These are phyloP conservation scores for Cyclotella cryptica DNA, from an alignment of 108 stramenopile species.

Conservation along the genomic window DNA sequence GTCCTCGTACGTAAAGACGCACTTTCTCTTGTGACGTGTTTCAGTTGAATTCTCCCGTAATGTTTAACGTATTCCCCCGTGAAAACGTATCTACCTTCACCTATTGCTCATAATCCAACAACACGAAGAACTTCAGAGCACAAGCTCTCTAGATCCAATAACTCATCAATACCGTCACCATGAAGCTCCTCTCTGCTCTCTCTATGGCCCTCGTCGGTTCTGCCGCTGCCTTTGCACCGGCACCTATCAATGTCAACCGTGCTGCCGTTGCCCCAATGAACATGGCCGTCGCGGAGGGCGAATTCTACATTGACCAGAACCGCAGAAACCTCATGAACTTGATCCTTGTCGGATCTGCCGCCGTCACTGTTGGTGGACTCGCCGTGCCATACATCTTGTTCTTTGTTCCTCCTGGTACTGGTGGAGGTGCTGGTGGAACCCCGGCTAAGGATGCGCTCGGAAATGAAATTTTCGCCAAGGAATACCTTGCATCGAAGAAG, in stretches of 20 bases:
- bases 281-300: conserved; percentile 78
- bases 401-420: conserved; percentile 94
- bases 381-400: conserved; percentile 96
- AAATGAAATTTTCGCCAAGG: conserved; percentile 86
- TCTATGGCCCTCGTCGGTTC: conserved; percentile 70
- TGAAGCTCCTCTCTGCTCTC: conserved; percentile 82
- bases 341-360: conserved; percentile 93
- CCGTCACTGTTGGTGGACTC: conserved; percentile 90
- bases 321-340: conserved; percentile 97
- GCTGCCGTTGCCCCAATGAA: conserved; percentile 59
- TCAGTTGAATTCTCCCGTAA: not conserved
- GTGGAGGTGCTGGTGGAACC: conserved; percentile 82
- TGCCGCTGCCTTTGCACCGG: conserved; percentile 83
- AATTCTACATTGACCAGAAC: conserved; percentile 96
- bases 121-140: not conserved
- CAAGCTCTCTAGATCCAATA: not conserved
- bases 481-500: conserved; percentile 89
- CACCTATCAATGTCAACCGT: conserved; percentile 53
- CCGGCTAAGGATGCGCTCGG: conserved; percentile 95
- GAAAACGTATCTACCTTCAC: not conserved
- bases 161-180: conserved; percentile 24
- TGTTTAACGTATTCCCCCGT: conserved; percentile 5
- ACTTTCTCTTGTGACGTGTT: conserved; percentile 12
- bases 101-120: too few relatives aligned
- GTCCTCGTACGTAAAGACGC: conserved; percentile 17